Conservation (phyloP, 2,329 filamentous ascomycete genomes). For the Diaporthe sp. region DNA sequence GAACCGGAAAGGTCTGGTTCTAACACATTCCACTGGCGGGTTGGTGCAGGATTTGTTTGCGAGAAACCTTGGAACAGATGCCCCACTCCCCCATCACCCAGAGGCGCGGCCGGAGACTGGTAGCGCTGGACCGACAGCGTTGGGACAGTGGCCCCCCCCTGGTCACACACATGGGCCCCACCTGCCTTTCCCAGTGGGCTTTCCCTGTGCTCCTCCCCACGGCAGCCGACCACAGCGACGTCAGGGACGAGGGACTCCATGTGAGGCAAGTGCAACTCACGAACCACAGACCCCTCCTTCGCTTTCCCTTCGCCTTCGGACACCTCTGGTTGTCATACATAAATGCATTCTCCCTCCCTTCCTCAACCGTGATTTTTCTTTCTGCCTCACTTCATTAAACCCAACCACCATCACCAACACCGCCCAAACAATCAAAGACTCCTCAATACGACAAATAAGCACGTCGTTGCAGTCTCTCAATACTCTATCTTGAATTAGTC, state of each 20-base stretch:
- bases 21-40: conserved; percentile 5
- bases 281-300: conserved; percentile 35
- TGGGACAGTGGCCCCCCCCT: conserved; percentile 12
- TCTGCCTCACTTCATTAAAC: neutral
- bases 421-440: neutral
- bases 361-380: neutral
- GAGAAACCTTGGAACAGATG: neutral
- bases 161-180: conserved; percentile 21
- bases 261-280: conserved; percentile 35
- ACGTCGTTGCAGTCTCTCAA: neutral
- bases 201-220: conserved; percentile 19
- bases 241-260: conserved; percentile 37
- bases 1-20: neutral
- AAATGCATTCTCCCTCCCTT: conserved; percentile 33
- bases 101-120: neutral
- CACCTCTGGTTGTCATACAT: conserved; percentile 30
- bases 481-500: neutral
- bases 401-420: conserved; percentile 10
- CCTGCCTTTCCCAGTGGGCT: conserved; percentile 2
- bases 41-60: neutral
- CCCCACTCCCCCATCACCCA: conserved; percentile 23
- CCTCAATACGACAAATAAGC: neutral
- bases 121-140: conserved; percentile 15
- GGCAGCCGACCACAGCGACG: conserved; percentile 35
- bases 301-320: conserved; percentile 16